Evolutionary conservation across 345 rosid species (phyloP).

Genomic region (Reutealis trisperma): DNA sequence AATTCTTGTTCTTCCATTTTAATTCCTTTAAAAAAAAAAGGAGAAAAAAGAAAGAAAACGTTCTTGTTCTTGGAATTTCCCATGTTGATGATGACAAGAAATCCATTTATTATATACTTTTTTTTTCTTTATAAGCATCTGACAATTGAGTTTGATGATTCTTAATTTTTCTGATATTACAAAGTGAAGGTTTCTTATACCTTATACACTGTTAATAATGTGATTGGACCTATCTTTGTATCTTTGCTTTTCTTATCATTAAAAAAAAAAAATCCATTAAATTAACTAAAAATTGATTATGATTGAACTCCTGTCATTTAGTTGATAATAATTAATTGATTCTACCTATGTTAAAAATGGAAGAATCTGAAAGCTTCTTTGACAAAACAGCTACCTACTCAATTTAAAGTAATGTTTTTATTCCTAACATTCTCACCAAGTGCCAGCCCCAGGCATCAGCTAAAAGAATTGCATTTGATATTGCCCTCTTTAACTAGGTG

Average conservation of each 20-base stretch:
- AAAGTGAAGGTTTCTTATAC: slow-evolving; percentile 20
- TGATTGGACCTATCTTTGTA: background rate
- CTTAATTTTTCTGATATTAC: slow-evolving; percentile 20
- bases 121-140: slow-evolving; percentile 7
- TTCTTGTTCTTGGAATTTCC: slow-evolving; percentile 29
- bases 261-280: background rate
- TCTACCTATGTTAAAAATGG: slow-evolving; percentile 13
- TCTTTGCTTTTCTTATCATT: slow-evolving; percentile 5
- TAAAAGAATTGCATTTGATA: background rate
- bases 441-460: background rate
- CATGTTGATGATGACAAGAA: slow-evolving; percentile 34
- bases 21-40: no score
- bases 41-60: no score
- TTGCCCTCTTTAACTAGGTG: background rate
- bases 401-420: background rate
- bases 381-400: slow-evolving; percentile 8
- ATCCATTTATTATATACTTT: slow-evolving; percentile 12
- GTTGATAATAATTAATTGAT: slow-evolving; percentile 14
- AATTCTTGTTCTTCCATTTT: no score
- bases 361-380: slow-evolving; percentile 17
- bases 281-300: slow-evolving; percentile 8
- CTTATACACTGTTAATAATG: slow-evolving; percentile 14
- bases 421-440: background rate
- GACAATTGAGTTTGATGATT: slow-evolving; percentile 1
- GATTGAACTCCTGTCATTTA: slow-evolving; percentile 1